These are phyloP conservation scores for Lagerstroemia speciosa DNA, from an alignment of 345 rosid species.

Conservation along the genomic window DNA sequence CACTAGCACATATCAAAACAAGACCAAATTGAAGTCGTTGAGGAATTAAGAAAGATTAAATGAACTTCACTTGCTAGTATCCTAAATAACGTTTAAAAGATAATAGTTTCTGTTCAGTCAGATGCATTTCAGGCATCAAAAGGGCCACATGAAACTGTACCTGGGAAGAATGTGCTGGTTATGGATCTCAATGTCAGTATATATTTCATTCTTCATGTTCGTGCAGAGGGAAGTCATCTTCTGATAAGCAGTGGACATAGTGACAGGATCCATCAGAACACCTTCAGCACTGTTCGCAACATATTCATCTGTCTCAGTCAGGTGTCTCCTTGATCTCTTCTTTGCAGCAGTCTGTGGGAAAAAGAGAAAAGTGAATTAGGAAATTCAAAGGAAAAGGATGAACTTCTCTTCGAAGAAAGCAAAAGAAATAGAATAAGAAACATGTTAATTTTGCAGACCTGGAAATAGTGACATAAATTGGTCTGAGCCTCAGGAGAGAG, in stretches of 20 bases:
- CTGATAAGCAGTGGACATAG: conserved; percentile 77
- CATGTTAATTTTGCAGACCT: conserved; percentile 36
- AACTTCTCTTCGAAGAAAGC: conserved; percentile 2
- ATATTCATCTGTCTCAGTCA: conserved; percentile 90
- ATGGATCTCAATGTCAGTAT: conserved; percentile 89
- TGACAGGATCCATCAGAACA: conserved; percentile 49
- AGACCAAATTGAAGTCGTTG: neutral
- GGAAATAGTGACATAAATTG: conserved; percentile 75
- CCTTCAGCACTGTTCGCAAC: conserved; percentile 50
- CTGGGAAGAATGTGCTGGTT: conserved; percentile 85
- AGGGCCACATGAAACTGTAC: conserved; percentile 24
- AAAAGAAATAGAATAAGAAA: conserved; percentile 2
- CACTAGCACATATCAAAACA: neutral
- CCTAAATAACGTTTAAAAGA: neutral
- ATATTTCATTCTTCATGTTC: conserved; percentile 75
- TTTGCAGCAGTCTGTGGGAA: conserved; percentile 65
- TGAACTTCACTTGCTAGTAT: neutral
- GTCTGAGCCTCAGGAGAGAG: conserved; percentile 92
- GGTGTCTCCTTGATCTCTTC: conserved; percentile 77
- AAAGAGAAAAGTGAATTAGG: conserved; percentile 2
- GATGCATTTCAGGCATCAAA: neutral
- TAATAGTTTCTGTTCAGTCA: neutral
- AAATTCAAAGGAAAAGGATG: neutral
- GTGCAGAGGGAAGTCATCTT: conserved; percentile 73
- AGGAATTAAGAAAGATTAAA: neutral